phyloP scores from a whole-genome alignment of 768 basidiomycete genomes.

The Boletus subparvulus region DNA sequence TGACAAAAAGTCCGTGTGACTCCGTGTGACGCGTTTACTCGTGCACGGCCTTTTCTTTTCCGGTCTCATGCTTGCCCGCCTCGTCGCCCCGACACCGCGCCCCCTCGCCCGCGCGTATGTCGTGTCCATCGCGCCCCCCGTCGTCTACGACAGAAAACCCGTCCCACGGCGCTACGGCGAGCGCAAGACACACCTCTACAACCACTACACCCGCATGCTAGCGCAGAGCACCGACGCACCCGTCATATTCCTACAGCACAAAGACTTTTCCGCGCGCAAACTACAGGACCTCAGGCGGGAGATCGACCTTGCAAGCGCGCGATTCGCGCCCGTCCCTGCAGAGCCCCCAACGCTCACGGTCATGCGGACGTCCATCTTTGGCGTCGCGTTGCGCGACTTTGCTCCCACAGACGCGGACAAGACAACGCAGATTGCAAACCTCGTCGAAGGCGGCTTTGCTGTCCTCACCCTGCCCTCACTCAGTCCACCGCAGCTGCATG shows the following conservation, averaged over 20 bases:
- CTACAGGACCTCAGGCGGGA: conserved; percentile 69
- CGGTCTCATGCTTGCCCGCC: conserved; percentile 14
- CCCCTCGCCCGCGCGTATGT: conserved; percentile 46
- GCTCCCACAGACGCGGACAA: conserved; percentile 48
- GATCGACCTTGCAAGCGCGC: conserved; percentile 55
- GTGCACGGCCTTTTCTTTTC: conserved; percentile 1
- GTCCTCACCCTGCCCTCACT: conserved; percentile 64
- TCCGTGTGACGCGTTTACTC: conserved; percentile 17
- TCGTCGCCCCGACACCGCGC: conserved; percentile 12
- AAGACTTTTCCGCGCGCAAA: conserved; percentile 68
- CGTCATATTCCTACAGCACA: conserved; percentile 76
- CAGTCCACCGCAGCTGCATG: conserved; percentile 69
- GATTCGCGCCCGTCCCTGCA: conserved; percentile 32
- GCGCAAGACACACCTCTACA: conserved; percentile 80
- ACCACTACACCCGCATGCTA: conserved; percentile 76
- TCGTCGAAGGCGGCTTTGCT: conserved; percentile 60
- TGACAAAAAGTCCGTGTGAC: conserved; percentile 28
- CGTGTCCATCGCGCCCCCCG: conserved; percentile 54
- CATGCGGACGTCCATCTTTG: conserved; percentile 77
- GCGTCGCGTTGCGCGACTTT: conserved; percentile 69
- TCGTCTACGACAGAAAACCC: conserved; percentile 51
- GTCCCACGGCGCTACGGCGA: conserved; percentile 68
- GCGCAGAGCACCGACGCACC: conserved; percentile 54
- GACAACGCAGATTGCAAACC: conserved; percentile 52
- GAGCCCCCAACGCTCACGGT: conserved; percentile 58